These are phyloP conservation scores for Coniferiporia sulphurascens DNA, from an alignment of 1,284 basidiomycete species.

Conservation along the genomic window DNA sequence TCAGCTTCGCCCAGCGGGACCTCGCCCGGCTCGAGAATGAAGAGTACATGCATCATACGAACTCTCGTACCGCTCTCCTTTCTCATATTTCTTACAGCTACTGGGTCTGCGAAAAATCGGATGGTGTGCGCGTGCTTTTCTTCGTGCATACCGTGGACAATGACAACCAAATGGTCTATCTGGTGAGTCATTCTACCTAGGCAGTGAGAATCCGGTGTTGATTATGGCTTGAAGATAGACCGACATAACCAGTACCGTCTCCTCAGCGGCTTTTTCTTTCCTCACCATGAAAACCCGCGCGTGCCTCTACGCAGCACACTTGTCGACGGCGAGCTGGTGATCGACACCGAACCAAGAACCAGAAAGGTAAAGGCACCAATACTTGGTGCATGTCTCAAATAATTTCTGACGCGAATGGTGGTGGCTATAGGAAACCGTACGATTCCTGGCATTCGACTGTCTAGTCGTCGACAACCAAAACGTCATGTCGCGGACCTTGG, in stretches of 20 bases:
- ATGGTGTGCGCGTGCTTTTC: constrained; percentile 89
- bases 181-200: constrained; percentile 48
- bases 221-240: constrained; percentile 67
- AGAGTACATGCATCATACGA: constrained; percentile 54
- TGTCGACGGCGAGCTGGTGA: constrained; percentile 92
- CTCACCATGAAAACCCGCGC: constrained; percentile 71
- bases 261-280: constrained; percentile 78
- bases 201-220: background rate
- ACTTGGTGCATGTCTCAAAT: background rate
- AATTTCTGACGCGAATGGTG: constrained; percentile 15
- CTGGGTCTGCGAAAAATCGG: constrained; percentile 99
- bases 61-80: background rate
- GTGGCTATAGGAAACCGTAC: constrained; percentile 60
- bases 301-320: constrained; percentile 74
- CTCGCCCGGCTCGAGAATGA: constrained; percentile 73
- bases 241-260: constrained; percentile 86
- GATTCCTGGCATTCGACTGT: constrained; percentile 91
- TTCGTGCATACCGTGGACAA: constrained; percentile 72
- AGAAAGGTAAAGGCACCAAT: constrained; percentile 41
- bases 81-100: constrained; percentile 50
- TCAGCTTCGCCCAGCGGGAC: constrained; percentile 75
- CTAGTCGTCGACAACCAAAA: constrained; percentile 84
- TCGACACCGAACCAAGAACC: constrained; percentile 79
- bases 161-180: constrained; percentile 71
- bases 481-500: constrained; percentile 78